These are phyloP conservation scores for Ophiognomonia clavigignenti-juglandacearum DNA, from an alignment of 2,329 filamentous ascomycete genomes.

Conservation along the genomic window DNA sequence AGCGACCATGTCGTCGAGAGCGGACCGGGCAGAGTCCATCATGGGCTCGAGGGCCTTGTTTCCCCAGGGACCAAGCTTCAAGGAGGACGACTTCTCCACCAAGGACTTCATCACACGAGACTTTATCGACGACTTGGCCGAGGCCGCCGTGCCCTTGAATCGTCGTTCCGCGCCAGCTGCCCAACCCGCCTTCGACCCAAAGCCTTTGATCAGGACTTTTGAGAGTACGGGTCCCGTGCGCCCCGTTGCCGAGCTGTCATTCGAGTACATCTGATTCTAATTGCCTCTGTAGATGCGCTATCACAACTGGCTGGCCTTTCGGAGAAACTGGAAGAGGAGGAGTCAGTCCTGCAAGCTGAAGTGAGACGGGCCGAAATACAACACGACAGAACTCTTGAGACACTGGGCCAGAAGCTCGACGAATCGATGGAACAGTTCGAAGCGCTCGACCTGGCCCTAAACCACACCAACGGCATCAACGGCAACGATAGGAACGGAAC, in stretches of 20 bases:
- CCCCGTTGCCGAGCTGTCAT: background rate
- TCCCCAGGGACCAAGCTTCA: constrained; percentile 76
- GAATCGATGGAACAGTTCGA: constrained; percentile 91
- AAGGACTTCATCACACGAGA: constrained; percentile 98
- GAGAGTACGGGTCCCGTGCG: constrained; percentile 51
- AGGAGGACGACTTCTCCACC: constrained; percentile 79
- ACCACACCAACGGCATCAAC: constrained; percentile 45
- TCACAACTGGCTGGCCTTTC: constrained; percentile 65
- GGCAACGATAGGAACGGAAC: constrained; percentile 44
- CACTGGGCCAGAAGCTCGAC: constrained; percentile 82
- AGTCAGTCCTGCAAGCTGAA: constrained; percentile 85
- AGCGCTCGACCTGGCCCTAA: constrained; percentile 77
- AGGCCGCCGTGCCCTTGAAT: constrained; percentile 72
- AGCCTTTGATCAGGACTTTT: constrained; percentile 93
- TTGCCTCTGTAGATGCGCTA: constrained; percentile 46
- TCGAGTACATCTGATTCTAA: constrained; percentile 21
- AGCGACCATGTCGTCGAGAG: constrained; percentile 26
- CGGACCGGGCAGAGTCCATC: constrained; percentile 30
- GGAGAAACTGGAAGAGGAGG: constrained; percentile 81
- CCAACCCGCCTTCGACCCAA: constrained; percentile 74
- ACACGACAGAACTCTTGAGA: constrained; percentile 86
- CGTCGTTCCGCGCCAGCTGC: constrained; percentile 68
- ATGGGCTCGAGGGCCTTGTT: constrained; percentile 61
- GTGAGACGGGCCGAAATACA: constrained; percentile 88
- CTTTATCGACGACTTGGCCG: constrained; percentile 90